Percentiles rank a stretch among this genome's conserved stretches.
These are phyloP conservation scores for Leccinellum albellum DNA, from an alignment of 768 basidiomycete species.

Conservation along the genomic window DNA sequence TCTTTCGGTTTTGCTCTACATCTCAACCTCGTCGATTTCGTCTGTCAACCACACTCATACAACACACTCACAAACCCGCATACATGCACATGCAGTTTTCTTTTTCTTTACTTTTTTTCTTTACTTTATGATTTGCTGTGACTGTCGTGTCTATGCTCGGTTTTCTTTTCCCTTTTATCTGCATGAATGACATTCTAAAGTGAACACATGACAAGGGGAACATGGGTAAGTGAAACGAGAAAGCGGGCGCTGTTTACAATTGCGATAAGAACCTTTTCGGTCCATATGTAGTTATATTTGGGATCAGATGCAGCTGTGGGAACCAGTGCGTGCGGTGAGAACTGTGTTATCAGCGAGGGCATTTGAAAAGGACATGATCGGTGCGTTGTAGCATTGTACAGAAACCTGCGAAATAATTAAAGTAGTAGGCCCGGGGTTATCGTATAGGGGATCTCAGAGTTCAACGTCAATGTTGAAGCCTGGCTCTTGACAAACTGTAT, in stretches of 20 bases:
- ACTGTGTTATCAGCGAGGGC: not conserved
- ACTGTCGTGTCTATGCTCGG: not conserved
- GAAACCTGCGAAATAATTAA: not conserved
- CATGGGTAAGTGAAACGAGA: not conserved
- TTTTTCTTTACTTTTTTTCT: not conserved
- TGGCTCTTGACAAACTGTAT: not conserved
- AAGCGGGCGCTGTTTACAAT: not conserved
- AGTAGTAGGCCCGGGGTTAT: not conserved
- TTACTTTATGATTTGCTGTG: not conserved
- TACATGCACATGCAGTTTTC: slow-evolving; percentile 14
- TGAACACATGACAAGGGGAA: not conserved
- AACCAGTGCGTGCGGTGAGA: not conserved
- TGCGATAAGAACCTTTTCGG: not conserved
- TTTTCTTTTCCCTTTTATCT: not conserved
- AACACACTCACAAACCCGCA: slow-evolving; percentile 4
- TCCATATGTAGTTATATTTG: not conserved
- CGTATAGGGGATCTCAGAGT: not conserved
- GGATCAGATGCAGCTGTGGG: not conserved
- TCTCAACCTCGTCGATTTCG: slow-evolving; percentile 5
- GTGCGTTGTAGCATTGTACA: not conserved
- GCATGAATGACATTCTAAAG: not conserved
- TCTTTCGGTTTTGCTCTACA: slow-evolving; percentile 6
- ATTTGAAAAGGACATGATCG: not conserved
- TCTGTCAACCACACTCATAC: not conserved
- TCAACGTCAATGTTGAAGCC: not conserved